phyloP scores from a whole-genome alignment of 2,329 filamentous ascomycete species.

The Penicillium sp. region DNA sequence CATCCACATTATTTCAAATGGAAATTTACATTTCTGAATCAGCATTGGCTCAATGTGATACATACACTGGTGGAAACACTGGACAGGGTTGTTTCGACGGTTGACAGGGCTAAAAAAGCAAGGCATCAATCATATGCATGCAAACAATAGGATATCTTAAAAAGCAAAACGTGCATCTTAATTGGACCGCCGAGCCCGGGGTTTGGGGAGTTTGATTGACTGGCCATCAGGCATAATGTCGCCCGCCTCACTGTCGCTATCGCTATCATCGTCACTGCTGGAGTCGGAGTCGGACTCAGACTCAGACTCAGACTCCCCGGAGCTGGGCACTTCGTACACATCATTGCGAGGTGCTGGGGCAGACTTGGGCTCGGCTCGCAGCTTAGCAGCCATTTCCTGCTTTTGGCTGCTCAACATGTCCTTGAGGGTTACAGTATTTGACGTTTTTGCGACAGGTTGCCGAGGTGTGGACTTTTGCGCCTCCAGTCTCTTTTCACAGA shows the following conservation, averaged over 20 bases:
- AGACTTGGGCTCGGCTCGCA: not conserved
- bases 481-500: not conserved
- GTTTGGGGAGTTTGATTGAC: not conserved
- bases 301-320: not conserved
- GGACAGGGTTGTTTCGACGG: not conserved
- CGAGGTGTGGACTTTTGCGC: not conserved
- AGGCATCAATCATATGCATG: not conserved
- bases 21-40: not conserved
- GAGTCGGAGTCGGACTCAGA: not conserved
- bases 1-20: not conserved
- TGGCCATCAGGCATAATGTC: slow-evolving; percentile 7
- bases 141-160: not conserved
- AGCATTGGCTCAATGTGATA: not conserved
- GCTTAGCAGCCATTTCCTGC: not conserved
- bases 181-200: not conserved
- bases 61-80: not conserved
- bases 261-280: not conserved
- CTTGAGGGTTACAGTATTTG: not conserved
- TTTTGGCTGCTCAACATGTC: not conserved
- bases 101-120: not conserved
- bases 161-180: not conserved
- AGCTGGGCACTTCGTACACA: slow-evolving; percentile 6
- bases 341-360: not conserved
- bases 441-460: not conserved
- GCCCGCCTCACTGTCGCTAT: not conserved